Evolutionary conservation across 176 grass and related monocot species (phyloP), one percentile per base, ranked within the genome.

Genomic region (Phyllostachys edulis): DNA sequence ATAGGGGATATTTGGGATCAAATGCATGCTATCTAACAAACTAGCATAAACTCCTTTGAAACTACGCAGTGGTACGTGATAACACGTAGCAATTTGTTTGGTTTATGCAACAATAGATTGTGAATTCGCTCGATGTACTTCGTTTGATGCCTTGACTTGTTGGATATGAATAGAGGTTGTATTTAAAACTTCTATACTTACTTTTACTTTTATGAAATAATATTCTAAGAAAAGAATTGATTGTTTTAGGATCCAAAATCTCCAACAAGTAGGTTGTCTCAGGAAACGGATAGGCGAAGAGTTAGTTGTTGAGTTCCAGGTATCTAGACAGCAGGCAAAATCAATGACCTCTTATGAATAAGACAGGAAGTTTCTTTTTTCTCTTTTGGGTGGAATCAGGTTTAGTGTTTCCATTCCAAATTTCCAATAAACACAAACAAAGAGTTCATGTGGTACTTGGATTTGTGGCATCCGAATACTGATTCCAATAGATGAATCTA

Each of bases 11-110:
- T 45, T 45, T 45, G 42, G 10, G 42, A 85, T 37, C 38, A 59
- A 84, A 39, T 37, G 21, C 20, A 13, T 46, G 12, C 29, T 73
- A 81, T 27, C 46, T 61, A 73, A 73, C 27, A 83, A 63, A 63
- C 69, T 36, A 69, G 23, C 16, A 77, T 44, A 5, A 32, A 78
- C 52, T 66, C 24, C 7, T 21, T 21, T 24, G 73, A 54, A 73
- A 45, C 45, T 16, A 49, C 9, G 10, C 44, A 44, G 9, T 44
- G 42, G 9, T 29, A 29, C 1, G 29, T 1, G 29, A 29, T 1
- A 29, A 3, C 2, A 42, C 46, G 1, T 60, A 24, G 21, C 8
- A 18, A 49, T 63, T 46, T 40, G 32, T 27, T 46, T 78, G 16
- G 57, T 78, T 61, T 42, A 78, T 44, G 40, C 21, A 46, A 18